Evolutionary conservation across 129 eudicot genomes (phyloP), one percentile per base, ranked within the genome.

Genomic region (Flaveria bidentis): DNA sequence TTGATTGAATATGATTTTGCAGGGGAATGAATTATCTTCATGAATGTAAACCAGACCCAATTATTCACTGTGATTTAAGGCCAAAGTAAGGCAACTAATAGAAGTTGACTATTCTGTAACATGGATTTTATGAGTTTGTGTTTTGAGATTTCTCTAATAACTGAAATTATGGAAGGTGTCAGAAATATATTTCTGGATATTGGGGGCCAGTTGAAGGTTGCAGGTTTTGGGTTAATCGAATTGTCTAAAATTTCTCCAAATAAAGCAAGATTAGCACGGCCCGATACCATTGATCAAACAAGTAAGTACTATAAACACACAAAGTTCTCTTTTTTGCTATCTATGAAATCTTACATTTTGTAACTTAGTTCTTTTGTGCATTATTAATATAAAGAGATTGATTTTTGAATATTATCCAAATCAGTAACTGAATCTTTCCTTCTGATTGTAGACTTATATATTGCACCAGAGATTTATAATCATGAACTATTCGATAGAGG

Each of bases 21-120:
- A 95, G 99, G 91, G 99, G 99, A 17, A 91, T 95, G 91, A 95
- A 89, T 78, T 91, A 82, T 85, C 94, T 95, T 78, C 99, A 95
- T 71, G 99, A 87, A 80, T 89, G 99, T 81, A 95, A 91, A 74
- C 99, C 99, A 13, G 93, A 95, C 64, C 94, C 99, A 16, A 80
- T 95, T 61, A 86, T 95, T 81, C 99, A 91, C 75, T 95, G 97
- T 63, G 90, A 89, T 78, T 83, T 95, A 75, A 95, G 79, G 96
- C 99, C 99, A 84, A 95, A 91, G 99, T 95, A 91, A 89, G 97
- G 87, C 83, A 86, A 86, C 84, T 86, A 78, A 71, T 71, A 87
- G 87, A 79, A 81, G 82, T 82, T 52, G 62, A 60, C 51, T 60
- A 42, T 72, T 49, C 9, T 55, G 30, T 80, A 74, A 80, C 33